Percentiles rank a stretch among this genome's conserved stretches.
These are phyloP conservation scores for Vigna trinervia DNA, from an alignment of 306 rosid genomes.

Conservation along the genomic window DNA sequence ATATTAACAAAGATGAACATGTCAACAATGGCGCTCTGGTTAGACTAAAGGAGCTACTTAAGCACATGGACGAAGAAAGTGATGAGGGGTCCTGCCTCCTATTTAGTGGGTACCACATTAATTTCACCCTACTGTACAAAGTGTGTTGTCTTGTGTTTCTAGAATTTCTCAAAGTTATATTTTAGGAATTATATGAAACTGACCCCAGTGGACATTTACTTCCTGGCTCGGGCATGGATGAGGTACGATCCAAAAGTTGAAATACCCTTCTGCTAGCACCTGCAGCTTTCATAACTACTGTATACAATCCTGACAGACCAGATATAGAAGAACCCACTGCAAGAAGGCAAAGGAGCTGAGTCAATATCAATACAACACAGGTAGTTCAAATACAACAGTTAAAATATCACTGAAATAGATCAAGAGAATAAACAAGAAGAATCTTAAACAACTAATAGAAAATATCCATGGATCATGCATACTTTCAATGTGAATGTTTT, in stretches of 20 bases:
- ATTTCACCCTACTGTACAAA: conserved; percentile 5
- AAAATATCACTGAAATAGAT: conserved; percentile 28
- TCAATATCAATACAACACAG: conserved; percentile 26
- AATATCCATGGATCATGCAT: conserved; percentile 11
- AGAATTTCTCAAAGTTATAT: neutral
- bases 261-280: conserved; percentile 91
- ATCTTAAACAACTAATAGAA: conserved; percentile 31
- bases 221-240: conserved; percentile 75
- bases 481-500: conserved; percentile 7
- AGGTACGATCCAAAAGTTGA: conserved; percentile 77
- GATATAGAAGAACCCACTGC: conserved; percentile 81
- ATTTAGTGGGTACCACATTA: neutral
- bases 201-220: conserved; percentile 76
- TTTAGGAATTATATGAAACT: conserved; percentile 44
- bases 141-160: neutral
- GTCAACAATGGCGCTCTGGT: too few relatives aligned
- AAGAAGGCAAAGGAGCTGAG: conserved; percentile 45
- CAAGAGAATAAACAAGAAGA: conserved; percentile 9
- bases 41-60: too few relatives aligned
- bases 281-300: conserved; percentile 82
- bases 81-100: neutral
- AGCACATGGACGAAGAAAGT: too few relatives aligned
- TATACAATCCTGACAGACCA: conserved; percentile 76
- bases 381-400: conserved; percentile 35
- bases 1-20: too few relatives aligned